Percentiles rank a stretch among this genome's conserved stretches.
Conservation (phyloP, 345 rosid genomes). For the Boechera stricta region DNA sequence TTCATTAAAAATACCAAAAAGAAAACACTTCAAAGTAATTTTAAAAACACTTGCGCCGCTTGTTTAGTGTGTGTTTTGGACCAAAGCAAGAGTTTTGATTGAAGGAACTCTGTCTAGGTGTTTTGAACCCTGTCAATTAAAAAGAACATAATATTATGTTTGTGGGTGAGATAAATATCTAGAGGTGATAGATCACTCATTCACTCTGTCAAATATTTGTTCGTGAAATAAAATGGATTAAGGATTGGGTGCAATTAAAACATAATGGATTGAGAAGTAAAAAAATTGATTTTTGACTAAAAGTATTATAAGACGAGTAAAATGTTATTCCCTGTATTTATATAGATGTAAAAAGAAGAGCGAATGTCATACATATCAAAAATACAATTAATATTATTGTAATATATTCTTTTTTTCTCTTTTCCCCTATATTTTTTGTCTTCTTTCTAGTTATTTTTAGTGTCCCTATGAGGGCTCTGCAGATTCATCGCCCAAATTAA, state of each 20-base stretch:
- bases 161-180: not conserved
- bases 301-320: not conserved
- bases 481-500: slow-evolving; percentile 34
- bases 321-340: not conserved
- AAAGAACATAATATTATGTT: too few species aligned
- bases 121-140: too few species aligned
- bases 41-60: slow-evolving; percentile 19
- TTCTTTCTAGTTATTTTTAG: slow-evolving; percentile 24
- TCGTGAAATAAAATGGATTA: not conserved
- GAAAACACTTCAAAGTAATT: not conserved
- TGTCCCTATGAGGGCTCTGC: slow-evolving; percentile 29
- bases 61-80: slow-evolving; percentile 19
- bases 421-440: not conserved
- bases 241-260: not conserved
- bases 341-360: not conserved
- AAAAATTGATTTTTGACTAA: not conserved
- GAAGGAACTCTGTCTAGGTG: too few species aligned
- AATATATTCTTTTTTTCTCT: not conserved
- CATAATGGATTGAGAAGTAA: not conserved
- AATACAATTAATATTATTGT: not conserved
- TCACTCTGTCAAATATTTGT: not conserved
- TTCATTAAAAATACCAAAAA: not conserved
- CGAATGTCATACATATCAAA: slow-evolving; percentile 1
- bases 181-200: not conserved
- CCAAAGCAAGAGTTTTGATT: slow-evolving; percentile 12